These are phyloP conservation scores for Rosa lucieae DNA, from an alignment of 306 rosid species.

Conservation along the genomic window DNA sequence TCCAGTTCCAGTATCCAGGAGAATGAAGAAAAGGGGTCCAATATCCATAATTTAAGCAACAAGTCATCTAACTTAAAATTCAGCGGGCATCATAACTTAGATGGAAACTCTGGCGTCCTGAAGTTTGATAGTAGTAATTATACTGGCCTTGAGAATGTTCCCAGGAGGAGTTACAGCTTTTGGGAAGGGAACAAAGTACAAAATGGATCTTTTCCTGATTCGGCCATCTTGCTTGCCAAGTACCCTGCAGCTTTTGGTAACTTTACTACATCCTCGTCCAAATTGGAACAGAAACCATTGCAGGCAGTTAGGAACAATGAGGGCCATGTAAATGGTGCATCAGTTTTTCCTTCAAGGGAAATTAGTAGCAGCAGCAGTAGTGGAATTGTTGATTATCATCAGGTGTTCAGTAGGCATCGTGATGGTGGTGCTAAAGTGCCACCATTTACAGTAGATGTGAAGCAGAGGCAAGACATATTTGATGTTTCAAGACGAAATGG, in stretches of 20 bases:
- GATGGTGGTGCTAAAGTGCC: constrained; percentile 57
- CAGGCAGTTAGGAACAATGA: constrained; percentile 51
- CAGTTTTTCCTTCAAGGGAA: constrained; percentile 56
- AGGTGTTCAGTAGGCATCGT: constrained; percentile 46
- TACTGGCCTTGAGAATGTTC: constrained; percentile 62
- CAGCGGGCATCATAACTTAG: constrained; percentile 45
- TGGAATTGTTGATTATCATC: constrained; percentile 74
- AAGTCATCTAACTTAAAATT: constrained; percentile 47
- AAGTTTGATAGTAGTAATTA: constrained; percentile 52
- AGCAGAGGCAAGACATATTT: constrained; percentile 56
- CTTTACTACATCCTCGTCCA: constrained; percentile 46
- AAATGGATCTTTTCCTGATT: constrained; percentile 68
- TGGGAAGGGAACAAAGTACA: constrained; percentile 81
- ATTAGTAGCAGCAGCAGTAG: constrained; percentile 39
- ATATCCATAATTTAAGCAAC: constrained; percentile 42
- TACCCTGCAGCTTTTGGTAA: constrained; percentile 85
- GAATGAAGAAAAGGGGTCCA: constrained; percentile 46
- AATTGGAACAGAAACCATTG: constrained; percentile 59
- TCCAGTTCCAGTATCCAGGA: constrained; percentile 41
- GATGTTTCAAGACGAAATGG: constrained; percentile 71
- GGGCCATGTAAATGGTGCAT: constrained; percentile 44
- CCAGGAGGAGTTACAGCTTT: constrained; percentile 53
- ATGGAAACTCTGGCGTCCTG: constrained; percentile 49
- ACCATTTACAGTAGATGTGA: constrained; percentile 70
- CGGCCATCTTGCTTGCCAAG: constrained; percentile 71